Percentiles rank a stretch among this genome's conserved stretches.
phyloP scores from a whole-genome alignment of 169 alveolate species.

The Theileria parva region DNA sequence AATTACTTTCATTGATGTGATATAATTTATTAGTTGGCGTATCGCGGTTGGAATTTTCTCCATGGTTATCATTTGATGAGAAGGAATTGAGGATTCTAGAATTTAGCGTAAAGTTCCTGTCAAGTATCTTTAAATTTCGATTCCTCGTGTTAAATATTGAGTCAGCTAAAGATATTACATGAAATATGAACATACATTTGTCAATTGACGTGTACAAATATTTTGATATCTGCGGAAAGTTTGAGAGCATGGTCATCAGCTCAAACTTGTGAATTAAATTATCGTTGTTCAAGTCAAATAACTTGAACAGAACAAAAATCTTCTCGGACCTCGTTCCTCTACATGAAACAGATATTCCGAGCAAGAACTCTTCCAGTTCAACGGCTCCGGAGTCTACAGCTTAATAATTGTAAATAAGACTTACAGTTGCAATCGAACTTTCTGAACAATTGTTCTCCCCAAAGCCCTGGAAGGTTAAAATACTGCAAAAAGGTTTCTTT shows the following conservation, averaged over 20 bases:
- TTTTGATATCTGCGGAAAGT: conserved; percentile 76
- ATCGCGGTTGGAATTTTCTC: not conserved
- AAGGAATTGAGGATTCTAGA: not conserved
- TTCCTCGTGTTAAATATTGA: conserved; percentile 54
- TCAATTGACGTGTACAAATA: conserved; percentile 59
- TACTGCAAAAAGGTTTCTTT: conserved; percentile 84
- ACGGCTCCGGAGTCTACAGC: conserved; percentile 69
- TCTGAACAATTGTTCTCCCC: conserved; percentile 86
- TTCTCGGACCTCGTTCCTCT: conserved; percentile 84
- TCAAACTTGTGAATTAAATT: conserved; percentile 79
- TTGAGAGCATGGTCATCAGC: conserved; percentile 84
- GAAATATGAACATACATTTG: conserved; percentile 15
- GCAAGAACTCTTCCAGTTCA: conserved; percentile 81
- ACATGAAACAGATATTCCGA: conserved; percentile 83
- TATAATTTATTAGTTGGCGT: not conserved
- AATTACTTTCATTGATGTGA: not conserved
- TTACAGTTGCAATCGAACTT: conserved; percentile 72
- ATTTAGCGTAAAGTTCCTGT: conserved; percentile 18
- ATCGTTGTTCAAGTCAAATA: conserved; percentile 82
- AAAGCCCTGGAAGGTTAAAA: conserved; percentile 84
- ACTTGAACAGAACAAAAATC: conserved; percentile 78
- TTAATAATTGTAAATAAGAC: not conserved
- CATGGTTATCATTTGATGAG: not conserved
- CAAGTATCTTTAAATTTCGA: conserved; percentile 43
- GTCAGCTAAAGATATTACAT: conserved; percentile 24